Evolutionary conservation across 2,329 filamentous ascomycete species (phyloP).

Genomic region (Fusarium secorum): DNA sequence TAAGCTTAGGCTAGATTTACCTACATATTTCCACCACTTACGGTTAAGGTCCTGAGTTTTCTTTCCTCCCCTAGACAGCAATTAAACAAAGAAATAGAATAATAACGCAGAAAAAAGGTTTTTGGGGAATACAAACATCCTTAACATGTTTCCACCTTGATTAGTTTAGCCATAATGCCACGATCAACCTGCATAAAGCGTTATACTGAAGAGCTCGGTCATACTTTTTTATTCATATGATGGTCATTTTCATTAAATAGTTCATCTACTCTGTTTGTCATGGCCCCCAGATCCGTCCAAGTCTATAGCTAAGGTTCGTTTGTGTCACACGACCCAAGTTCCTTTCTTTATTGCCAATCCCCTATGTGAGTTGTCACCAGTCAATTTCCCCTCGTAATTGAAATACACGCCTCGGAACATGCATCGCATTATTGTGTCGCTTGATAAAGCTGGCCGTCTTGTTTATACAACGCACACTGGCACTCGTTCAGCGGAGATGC

Average conservation of each 20-base stretch:
- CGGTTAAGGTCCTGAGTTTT: too few species aligned
- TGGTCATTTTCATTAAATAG: slow-evolving; percentile 42
- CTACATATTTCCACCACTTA: too few species aligned
- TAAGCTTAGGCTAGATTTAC: too few species aligned
- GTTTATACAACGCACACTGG: slow-evolving; percentile 41
- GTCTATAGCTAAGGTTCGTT: slow-evolving; percentile 34
- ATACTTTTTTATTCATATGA: slow-evolving; percentile 1
- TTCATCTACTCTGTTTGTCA: slow-evolving; percentile 30
- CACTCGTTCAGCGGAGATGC: slow-evolving; percentile 10
- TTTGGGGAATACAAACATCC: neutral
- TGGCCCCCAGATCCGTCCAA: slow-evolving; percentile 33
- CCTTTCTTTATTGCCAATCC: slow-evolving; percentile 21
- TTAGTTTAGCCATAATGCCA: neutral
- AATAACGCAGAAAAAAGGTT: neutral
- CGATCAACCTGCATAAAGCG: neutral
- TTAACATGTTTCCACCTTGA: neutral
- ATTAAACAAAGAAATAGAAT: neutral
- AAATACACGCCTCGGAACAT: slow-evolving; percentile 34
- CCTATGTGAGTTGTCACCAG: slow-evolving; percentile 23
- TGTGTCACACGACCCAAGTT: slow-evolving; percentile 13
- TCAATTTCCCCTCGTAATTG: slow-evolving; percentile 32
- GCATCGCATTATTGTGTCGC: slow-evolving; percentile 39
- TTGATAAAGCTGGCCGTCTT: slow-evolving; percentile 37
- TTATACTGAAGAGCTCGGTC: neutral
- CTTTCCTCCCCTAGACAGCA: neutral